Percentiles rank a stretch among this genome's conserved stretches.
Evolutionary conservation across 345 rosid genomes (phyloP).

Genomic region (Aquilaria malaccensis): DNA sequence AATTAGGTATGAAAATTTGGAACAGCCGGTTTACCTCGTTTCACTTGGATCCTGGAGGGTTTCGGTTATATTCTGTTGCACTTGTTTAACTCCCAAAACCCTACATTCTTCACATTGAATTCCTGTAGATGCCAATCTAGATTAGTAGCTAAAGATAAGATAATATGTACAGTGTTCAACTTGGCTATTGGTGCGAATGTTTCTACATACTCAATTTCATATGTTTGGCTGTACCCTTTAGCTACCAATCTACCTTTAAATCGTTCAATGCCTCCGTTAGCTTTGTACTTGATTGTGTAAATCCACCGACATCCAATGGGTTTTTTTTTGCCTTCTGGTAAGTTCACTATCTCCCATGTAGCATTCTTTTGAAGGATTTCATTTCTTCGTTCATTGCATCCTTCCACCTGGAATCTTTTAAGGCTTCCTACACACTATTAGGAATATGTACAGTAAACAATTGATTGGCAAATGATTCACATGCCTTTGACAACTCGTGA

Average conservation of each 20-base stretch:
- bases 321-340: conserved; percentile 3
- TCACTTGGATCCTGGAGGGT: no score
- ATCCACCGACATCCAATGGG: no score
- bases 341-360: no score
- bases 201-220: not conserved
- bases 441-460: not conserved
- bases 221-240: not conserved
- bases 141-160: no score
- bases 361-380: no score
- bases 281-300: not conserved
- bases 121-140: not conserved
- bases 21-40: no score
- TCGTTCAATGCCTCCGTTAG: not conserved
- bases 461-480: conserved; percentile 6
- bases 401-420: not conserved
- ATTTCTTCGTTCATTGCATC: not conserved
- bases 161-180: no score
- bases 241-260: not conserved
- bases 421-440: not conserved
- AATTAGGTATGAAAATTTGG: no score
- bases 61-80: no score
- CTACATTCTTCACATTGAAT: not conserved
- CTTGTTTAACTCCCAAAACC: no score
- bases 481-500: not conserved
- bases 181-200: not conserved